Conservation (phyloP, 768 basidiomycete genomes). For the Mycena kentingensis region DNA sequence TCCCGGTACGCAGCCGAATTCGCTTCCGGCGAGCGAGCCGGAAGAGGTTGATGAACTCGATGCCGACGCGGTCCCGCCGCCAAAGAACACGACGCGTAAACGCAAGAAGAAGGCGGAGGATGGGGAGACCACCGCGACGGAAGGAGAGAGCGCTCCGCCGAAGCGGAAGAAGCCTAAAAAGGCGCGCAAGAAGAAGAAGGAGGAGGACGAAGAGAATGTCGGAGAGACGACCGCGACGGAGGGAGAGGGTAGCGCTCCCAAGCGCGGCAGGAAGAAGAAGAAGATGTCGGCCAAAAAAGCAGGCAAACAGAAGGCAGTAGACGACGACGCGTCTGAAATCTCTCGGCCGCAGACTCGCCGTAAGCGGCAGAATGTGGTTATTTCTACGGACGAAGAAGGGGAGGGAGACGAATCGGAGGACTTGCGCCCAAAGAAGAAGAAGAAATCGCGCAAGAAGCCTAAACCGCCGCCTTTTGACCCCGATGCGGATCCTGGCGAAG, state of each 20-base stretch:
- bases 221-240: neutral
- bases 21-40: neutral
- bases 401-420: conserved; percentile 22
- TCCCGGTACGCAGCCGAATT: neutral
- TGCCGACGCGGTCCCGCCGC: conserved; percentile 1
- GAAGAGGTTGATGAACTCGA: neutral
- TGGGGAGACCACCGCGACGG: neutral
- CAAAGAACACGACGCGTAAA: conserved; percentile 5
- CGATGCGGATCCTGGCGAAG: conserved; percentile 68
- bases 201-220: neutral
- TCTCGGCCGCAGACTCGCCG: neutral
- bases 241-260: neutral
- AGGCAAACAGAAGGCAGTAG: neutral
- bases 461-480: conserved; percentile 60
- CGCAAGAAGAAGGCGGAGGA: neutral
- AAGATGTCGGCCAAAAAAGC: neutral
- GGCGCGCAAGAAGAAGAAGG: neutral
- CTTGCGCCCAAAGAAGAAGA: conserved; percentile 41
- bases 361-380: neutral
- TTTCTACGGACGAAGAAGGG: neutral
- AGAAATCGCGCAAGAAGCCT: conserved; percentile 41
- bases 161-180: neutral
- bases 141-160: neutral
- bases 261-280: neutral
- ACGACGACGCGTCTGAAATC: neutral